Conservation (phyloP, 495 filamentous ascomycete genomes). For the Geopyxis carbonaria region DNA sequence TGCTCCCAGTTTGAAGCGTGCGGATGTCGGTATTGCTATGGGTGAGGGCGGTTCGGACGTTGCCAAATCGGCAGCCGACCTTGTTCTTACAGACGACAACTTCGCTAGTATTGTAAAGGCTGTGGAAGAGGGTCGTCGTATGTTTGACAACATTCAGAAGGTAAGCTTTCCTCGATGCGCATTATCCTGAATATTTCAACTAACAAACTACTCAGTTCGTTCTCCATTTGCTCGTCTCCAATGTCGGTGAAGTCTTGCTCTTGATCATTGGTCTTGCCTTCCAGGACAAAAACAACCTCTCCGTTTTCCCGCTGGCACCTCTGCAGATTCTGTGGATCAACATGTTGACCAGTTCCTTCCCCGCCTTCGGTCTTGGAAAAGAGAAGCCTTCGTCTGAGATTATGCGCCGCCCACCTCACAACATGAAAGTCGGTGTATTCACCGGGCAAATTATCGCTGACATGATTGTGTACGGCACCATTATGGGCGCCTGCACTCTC, state of each 20-base stretch:
- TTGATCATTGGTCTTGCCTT: slow-evolving; percentile 52
- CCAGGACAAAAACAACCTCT: slow-evolving; percentile 40
- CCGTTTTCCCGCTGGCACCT: slow-evolving; percentile 52
- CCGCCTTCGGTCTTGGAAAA: slow-evolving; percentile 51
- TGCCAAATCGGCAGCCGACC: slow-evolving; percentile 76
- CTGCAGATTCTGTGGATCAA: slow-evolving; percentile 60
- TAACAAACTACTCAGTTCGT: slow-evolving; percentile 32
- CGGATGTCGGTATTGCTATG: slow-evolving; percentile 53
- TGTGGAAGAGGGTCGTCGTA: slow-evolving; percentile 48
- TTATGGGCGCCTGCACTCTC: slow-evolving; percentile 46
- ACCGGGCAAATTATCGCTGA: slow-evolving; percentile 50
- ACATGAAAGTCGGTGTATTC: slow-evolving; percentile 47
- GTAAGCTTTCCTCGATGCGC: neutral
- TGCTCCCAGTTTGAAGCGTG: slow-evolving; percentile 44
- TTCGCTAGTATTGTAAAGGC: slow-evolving; percentile 41
- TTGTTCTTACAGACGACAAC: slow-evolving; percentile 79
- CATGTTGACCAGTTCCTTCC: slow-evolving; percentile 51
- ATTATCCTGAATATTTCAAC: neutral
- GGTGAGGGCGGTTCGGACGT: slow-evolving; percentile 65
- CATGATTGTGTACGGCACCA: slow-evolving; percentile 51
- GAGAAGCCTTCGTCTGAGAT: slow-evolving; percentile 50
- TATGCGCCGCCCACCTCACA: slow-evolving; percentile 47
- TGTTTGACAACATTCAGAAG: slow-evolving; percentile 63
- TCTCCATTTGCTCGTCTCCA: slow-evolving; percentile 50
- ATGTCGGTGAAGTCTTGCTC: slow-evolving; percentile 50